Percentiles rank a stretch among this genome's conserved stretches.
These are phyloP conservation scores for Phialocephala sp. DNA, from an alignment of 2,329 filamentous ascomycete genomes.

Conservation along the genomic window DNA sequence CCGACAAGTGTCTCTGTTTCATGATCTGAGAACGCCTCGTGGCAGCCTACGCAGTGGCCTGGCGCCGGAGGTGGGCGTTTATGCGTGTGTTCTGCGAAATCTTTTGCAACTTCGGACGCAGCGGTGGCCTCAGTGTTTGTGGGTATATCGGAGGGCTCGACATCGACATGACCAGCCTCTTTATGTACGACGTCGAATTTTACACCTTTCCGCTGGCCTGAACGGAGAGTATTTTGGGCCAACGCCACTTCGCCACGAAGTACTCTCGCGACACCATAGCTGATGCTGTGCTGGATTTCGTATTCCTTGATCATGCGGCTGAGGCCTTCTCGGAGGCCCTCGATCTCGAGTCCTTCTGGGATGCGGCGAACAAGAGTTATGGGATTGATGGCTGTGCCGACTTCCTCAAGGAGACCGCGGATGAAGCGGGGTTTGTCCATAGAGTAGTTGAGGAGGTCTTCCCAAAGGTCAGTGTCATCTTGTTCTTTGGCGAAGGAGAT, in stretches of 20 bases:
- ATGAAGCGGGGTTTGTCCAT: conserved; percentile 99
- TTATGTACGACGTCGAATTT: conserved; percentile 78
- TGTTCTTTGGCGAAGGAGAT: conserved; percentile 95
- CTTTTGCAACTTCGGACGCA: conserved; percentile 25
- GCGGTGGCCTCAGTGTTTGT: conserved; percentile 26
- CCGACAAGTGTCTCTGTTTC: conserved; percentile 77
- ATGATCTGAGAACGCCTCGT: conserved; percentile 60
- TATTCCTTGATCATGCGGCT: conserved; percentile 93
- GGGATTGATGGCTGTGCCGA: conserved; percentile 91
- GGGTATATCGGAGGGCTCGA: conserved; percentile 49
- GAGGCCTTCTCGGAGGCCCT: conserved; percentile 86
- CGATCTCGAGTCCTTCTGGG: conserved; percentile 89
- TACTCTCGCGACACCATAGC: conserved; percentile 85
- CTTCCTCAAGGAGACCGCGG: conserved; percentile 86
- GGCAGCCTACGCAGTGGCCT: conserved; percentile 65
- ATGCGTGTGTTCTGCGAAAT: conserved; percentile 19
- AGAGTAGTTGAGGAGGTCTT: conserved; percentile 90
- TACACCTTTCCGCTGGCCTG: conserved; percentile 81
- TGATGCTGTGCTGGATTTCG: conserved; percentile 93
- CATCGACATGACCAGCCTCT: conserved; percentile 49
- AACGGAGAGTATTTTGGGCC: conserved; percentile 80
- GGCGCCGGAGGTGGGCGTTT: conserved; percentile 45
- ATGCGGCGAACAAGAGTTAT: conserved; percentile 90
- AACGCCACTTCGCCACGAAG: conserved; percentile 84
- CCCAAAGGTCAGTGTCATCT: conserved; percentile 91